These are phyloP conservation scores for Neoarthrinium moseri DNA, from an alignment of 2,329 filamentous ascomycete species.

Conservation along the genomic window DNA sequence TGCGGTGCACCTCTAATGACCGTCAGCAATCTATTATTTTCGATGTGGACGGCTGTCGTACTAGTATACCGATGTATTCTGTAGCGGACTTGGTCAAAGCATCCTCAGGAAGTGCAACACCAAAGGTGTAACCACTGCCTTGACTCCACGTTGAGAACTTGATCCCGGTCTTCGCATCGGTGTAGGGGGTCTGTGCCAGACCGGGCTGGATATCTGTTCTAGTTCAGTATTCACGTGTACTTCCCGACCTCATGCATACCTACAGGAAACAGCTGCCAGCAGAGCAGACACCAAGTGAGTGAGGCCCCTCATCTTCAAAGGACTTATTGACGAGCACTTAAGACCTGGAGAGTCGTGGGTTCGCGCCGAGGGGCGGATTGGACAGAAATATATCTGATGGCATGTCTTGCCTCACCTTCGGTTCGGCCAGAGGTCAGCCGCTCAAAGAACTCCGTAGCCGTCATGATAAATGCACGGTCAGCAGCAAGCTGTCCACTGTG, in stretches of 20 bases:
- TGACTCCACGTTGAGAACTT: constrained; percentile 27
- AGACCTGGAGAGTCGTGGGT: constrained; percentile 19
- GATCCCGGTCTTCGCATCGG: constrained; percentile 27
- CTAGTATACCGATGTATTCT: constrained; percentile 28
- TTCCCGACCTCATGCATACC: too few relatives aligned
- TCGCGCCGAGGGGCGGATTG: neutral
- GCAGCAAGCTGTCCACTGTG: neutral
- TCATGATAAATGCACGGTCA: neutral
- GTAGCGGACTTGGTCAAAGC: constrained; percentile 26
- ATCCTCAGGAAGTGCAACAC: constrained; percentile 26
- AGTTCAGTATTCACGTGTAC: constrained; percentile 18
- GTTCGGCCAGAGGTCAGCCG: neutral
- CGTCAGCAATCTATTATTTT: constrained; percentile 11
- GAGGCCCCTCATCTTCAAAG: constrained; percentile 27
- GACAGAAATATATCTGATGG: neutral
- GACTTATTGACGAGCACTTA: constrained; percentile 18
- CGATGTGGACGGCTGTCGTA: constrained; percentile 16
- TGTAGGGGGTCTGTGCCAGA: constrained; percentile 27
- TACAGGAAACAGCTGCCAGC: constrained; percentile 26
- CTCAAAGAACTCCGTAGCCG: neutral
- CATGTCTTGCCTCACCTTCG: neutral
- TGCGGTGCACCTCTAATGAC: constrained; percentile 23
- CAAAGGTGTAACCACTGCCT: constrained; percentile 22
- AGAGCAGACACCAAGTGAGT: constrained; percentile 26
- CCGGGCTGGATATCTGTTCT: constrained; percentile 22